Evolutionary conservation across 2,329 filamentous ascomycete species (phyloP), one percentile per base, ranked within the genome.

Genomic region (Aspergillus niger): DNA sequence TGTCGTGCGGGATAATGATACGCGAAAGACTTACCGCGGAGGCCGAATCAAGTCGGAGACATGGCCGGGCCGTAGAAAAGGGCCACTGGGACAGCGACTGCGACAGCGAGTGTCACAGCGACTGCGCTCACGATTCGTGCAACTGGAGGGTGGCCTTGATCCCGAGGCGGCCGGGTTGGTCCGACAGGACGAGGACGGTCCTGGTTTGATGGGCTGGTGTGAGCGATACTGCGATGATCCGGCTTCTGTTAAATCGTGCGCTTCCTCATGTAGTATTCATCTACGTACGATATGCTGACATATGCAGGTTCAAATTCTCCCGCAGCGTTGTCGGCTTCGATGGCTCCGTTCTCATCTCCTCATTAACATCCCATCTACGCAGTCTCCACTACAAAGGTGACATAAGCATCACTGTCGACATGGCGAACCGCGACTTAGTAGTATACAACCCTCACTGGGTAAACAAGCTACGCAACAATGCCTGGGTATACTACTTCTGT

Each of bases 401-500:
- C 1, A 69, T 77, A 26, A 48, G n/a, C 28, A 69, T 76, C 47
- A 49, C 39, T 0, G 63, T 68, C 1, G 57, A 58, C 1, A 55
- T 69, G n/a, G 62, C 67, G n/a, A 69, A 76, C 57, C 53, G 64
- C 22, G 67, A 66, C 5, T 61, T 78, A 17, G 75, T 71, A 20
- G 62, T 78, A 53, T 77, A 76, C 62, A 77, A 76, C 1, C 76
- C 76, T 2, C 73, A 76, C 48, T 76, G 73, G 69, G 67, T 78
- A 50, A 78, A 78, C 63, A 69, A 61, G 2, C 55, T 75, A 1
- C 74, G 76, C n/a, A 67, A 69, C 6, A 76, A 75, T 55, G 32
- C n/a, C 6, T 71, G 66, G 36, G 65, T 76, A 7, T 78, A 71
- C 67, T 78, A 70, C 71, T 8, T 43, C 3, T 71, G 71, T 30